Evolutionary conservation across 1,284 basidiomycete species (phyloP), one percentile per base, ranked within the genome.

Genomic region (Austroboletus rostrupii): DNA sequence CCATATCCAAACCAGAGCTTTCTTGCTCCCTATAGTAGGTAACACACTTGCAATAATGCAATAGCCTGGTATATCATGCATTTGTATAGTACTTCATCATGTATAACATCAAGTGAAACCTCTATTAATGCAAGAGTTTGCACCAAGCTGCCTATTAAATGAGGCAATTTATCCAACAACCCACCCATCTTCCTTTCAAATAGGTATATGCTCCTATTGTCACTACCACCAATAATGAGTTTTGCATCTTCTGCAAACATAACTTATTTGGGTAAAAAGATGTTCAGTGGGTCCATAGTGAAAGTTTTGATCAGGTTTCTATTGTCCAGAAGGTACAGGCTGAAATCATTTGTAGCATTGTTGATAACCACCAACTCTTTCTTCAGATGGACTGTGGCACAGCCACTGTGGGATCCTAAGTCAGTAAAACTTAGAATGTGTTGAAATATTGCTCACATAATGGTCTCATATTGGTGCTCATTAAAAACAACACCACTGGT

Each of bases 161-260:
- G 29, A 31, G 29, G 29, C 29, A 31, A 31, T 31, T 31, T 31
- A 31, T 13, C 29, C 29, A 50, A 26, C 19, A 50, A 16, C 13
- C 28, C 8, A 17, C 53, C 50, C 1, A 38, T 20, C 23, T 35
- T 52, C n/a, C n/a, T n/a, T n/a, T n/a, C n/a, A n/a, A n/a, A n/a
- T n/a, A n/a, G n/a, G n/a, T n/a, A n/a, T n/a, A 59, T 19, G 1
- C 11, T 13, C 3, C 57, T 21, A 21, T 46, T 40, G 28, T 58
- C 38, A 1, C 54, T 49, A 2, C 54, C 54, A 4, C 49, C 51
- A 21, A 59, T 12, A 5, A 58, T 12, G 0, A 58, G 14, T 19
- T 28, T 53, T 17, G 19, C 29, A 17, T 58, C 50, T 23, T 58
- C 49, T 19, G 43, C 31, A 14, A 58, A 58, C 6, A 26, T 7